phyloP scores from a whole-genome alignment of 1,284 basidiomycete species.

The Volvariella volvacea region DNA sequence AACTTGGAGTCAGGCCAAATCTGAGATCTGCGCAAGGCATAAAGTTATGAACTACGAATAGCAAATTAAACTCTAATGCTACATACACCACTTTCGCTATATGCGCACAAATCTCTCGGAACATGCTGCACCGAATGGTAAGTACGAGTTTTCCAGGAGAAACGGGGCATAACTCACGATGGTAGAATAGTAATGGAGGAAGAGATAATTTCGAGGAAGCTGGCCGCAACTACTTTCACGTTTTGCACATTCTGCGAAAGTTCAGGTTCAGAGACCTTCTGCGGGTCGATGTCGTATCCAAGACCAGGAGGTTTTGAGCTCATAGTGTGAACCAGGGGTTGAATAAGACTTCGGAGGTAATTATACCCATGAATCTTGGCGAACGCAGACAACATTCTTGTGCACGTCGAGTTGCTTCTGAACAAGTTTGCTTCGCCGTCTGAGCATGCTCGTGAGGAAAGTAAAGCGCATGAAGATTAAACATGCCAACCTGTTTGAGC shows the following conservation, averaged over 20 bases:
- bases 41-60: neutral
- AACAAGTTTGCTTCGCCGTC: conserved; percentile 79
- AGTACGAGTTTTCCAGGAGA: neutral
- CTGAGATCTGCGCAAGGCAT: conserved; percentile 34
- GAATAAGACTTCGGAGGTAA: conserved; percentile 74
- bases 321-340: conserved; percentile 74
- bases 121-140: conserved; percentile 48
- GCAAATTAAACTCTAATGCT: conserved; percentile 6
- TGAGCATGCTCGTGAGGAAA: conserved; percentile 28
- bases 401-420: conserved; percentile 81
- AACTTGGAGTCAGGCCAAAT: conserved; percentile 83
- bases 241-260: conserved; percentile 65
- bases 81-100: conserved; percentile 78
- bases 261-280: conserved; percentile 55
- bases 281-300: conserved; percentile 76
- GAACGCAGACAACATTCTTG: conserved; percentile 79
- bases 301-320: conserved; percentile 64
- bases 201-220: conserved; percentile 72
- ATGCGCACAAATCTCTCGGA: conserved; percentile 83
- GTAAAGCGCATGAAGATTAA: no score
- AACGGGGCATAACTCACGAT: conserved; percentile 44
- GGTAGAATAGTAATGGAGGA: conserved; percentile 70
- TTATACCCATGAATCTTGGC: conserved; percentile 85
- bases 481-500: conserved; percentile 66
- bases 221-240: conserved; percentile 68